Percentiles rank a stretch among this genome's conserved stretches.
phyloP scores from a whole-genome alignment of 2,329 filamentous ascomycete genomes.

The Cladosporium sp. region DNA sequence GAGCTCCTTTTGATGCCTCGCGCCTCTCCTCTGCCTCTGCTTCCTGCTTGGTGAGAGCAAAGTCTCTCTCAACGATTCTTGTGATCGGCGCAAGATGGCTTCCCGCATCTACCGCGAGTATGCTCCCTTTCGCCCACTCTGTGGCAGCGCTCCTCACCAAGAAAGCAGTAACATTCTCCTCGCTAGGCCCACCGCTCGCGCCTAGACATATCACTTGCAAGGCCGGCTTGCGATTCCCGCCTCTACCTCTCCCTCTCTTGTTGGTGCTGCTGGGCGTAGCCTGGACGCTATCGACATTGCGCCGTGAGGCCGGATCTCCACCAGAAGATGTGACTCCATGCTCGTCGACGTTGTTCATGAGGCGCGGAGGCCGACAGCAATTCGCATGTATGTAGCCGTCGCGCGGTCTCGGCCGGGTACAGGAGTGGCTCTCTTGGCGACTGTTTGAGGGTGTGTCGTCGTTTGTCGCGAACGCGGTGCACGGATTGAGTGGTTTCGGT shows the following conservation, averaged over 20 bases:
- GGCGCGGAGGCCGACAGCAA: constrained; percentile 8
- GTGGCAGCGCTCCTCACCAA: constrained; percentile 76
- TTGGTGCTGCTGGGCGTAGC: background rate
- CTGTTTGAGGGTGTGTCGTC: too few species aligned
- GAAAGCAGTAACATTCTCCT: constrained; percentile 85
- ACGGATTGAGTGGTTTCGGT: too few species aligned
- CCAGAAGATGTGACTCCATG: constrained; percentile 3
- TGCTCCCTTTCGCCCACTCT: constrained; percentile 74
- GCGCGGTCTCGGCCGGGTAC: constrained; percentile 4
- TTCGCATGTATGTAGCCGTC: constrained; percentile 12
- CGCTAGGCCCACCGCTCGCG: constrained; percentile 79
- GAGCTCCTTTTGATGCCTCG: constrained; percentile 1
- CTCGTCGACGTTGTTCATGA: constrained; percentile 11
- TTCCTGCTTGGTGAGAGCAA: constrained; percentile 37
- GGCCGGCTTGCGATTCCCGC: constrained; percentile 23
- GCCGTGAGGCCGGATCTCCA: background rate
- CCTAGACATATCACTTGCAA: constrained; percentile 55
- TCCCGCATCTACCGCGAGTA: constrained; percentile 91
- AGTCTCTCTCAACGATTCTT: constrained; percentile 62
- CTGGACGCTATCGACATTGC: background rate
- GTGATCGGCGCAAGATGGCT: constrained; percentile 82
- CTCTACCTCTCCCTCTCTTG: constrained; percentile 14
- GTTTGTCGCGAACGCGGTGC: too few species aligned
- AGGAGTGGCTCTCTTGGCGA: background rate
- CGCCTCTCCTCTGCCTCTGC: constrained; percentile 12